phyloP scores from a whole-genome alignment of 192 early-diverging fungal species.

The Chytriomyces sp. region DNA sequence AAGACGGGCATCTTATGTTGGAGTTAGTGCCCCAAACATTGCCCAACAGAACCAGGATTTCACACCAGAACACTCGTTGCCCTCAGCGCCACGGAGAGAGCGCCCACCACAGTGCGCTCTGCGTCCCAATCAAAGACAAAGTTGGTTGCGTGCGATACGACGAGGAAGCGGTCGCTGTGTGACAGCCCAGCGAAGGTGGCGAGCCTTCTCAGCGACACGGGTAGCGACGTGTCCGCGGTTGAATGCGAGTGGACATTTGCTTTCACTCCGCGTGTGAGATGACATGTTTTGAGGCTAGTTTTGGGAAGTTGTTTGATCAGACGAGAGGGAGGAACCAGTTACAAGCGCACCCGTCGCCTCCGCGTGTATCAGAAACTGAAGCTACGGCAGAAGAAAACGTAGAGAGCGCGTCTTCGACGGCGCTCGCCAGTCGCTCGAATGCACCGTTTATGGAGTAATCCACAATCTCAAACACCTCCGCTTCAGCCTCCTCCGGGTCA shows the following conservation, averaged over 20 bases:
- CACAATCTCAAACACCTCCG: constrained; percentile 20
- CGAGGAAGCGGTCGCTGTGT: background rate
- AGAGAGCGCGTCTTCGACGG: background rate
- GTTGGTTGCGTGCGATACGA: background rate
- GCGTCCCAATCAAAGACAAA: background rate
- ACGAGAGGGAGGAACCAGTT: background rate
- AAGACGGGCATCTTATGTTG: constrained; percentile 30
- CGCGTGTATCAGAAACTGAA: background rate
- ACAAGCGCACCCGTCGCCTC: background rate
- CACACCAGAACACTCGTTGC: background rate
- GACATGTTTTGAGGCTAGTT: too few species aligned
- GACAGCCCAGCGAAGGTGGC: background rate
- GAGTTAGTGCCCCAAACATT: background rate
- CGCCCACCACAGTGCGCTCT: background rate
- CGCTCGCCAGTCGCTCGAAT: constrained; percentile 11
- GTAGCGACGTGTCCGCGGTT: background rate
- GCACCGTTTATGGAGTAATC: constrained; percentile 9
- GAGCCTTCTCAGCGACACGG: constrained; percentile 3
- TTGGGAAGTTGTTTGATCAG: background rate
- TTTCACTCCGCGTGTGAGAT: background rate
- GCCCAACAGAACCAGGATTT: background rate
- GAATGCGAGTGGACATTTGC: background rate
- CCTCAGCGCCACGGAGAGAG: constrained; percentile 12
- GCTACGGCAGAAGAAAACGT: background rate
- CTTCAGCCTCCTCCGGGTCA: background rate